A percentile compares a stretch with the other conserved stretches of the same genome.
Evolutionary conservation across 441 rosid species (phyloP).

Genomic region (Rhodomyrtus psidioides): DNA sequence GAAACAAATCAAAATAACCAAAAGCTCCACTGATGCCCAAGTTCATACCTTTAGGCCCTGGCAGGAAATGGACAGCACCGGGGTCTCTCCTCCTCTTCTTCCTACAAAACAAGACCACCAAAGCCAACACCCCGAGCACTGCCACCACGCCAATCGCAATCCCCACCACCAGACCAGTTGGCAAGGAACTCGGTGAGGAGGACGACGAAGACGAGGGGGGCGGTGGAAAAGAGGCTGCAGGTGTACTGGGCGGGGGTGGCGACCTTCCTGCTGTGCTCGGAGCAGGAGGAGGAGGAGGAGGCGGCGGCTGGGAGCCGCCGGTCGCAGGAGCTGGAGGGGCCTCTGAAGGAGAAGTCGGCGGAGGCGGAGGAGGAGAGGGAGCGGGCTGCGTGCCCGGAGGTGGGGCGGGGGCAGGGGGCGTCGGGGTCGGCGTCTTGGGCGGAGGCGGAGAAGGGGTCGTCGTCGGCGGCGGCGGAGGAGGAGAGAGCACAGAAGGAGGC

Average conservation of each 20-base stretch:
- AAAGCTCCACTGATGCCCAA: neutral
- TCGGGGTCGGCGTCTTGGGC: neutral
- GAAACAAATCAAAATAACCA: no score
- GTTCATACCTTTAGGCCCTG: neutral
- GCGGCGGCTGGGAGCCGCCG: constrained; percentile 11
- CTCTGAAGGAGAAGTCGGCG: neutral
- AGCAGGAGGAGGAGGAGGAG: constrained; percentile 1
- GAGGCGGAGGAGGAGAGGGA: constrained; percentile 16
- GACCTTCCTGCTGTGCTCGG: neutral
- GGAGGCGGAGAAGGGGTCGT: constrained; percentile 25
- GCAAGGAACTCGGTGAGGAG: constrained; percentile 8
- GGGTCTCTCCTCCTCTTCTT: constrained; percentile 32
- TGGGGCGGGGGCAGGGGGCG: neutral
- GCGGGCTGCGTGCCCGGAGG: neutral
- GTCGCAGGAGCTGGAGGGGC: constrained; percentile 18
- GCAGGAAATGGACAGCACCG: neutral
- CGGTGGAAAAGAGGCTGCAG: constrained; percentile 21
- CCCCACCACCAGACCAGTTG: constrained; percentile 66
- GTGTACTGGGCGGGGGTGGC: constrained; percentile 11
- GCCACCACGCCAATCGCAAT: constrained; percentile 69
- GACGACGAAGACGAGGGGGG: constrained; percentile 9
- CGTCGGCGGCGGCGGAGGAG: constrained; percentile 18
- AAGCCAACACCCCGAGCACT: constrained; percentile 30
- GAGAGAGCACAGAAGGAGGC: constrained; percentile 2
- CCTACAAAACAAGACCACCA: constrained; percentile 40